Conservation (phyloP, 148 eudicot species). For the Selenicereus undatus region DNA sequence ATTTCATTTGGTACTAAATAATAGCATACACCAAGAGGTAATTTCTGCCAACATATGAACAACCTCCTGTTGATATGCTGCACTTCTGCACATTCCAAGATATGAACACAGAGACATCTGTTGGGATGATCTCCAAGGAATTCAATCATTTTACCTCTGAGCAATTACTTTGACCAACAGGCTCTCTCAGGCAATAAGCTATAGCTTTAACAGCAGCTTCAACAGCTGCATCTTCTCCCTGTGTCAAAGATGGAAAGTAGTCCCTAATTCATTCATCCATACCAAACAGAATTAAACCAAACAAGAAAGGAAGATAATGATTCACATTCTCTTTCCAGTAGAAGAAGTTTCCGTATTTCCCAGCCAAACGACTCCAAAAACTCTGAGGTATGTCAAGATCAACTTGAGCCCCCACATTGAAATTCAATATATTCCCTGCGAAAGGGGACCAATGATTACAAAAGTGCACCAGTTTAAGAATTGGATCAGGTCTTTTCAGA, state of each 20-base stretch:
- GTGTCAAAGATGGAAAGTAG: neutral
- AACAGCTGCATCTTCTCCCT: slow-evolving; percentile 94
- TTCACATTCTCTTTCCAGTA: slow-evolving; percentile 94
- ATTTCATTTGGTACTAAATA: neutral
- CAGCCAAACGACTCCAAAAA: slow-evolving; percentile 95
- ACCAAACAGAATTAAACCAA: neutral
- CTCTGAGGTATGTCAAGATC: slow-evolving; percentile 86
- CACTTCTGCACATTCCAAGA: neutral
- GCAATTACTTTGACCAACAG: slow-evolving; percentile 76
- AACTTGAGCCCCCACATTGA: slow-evolving; percentile 77
- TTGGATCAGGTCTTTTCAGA: neutral
- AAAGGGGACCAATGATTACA: neutral
- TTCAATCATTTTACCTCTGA: slow-evolving; percentile 59
- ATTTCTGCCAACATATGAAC: neutral
- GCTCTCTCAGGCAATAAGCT: slow-evolving; percentile 76
- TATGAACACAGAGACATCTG: neutral
- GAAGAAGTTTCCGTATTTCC: slow-evolving; percentile 86
- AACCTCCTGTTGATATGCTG: neutral
- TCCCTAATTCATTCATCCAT: neutral
- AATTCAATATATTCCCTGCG: slow-evolving; percentile 79
- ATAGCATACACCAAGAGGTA: neutral
- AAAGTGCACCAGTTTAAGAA: neutral
- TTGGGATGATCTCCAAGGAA: neutral
- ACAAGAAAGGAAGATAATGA: neutral
- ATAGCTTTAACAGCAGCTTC: slow-evolving; percentile 95